Evolutionary conservation across 2,329 filamentous ascomycete species (phyloP).

Genomic region (Stemphylium lycopersici): DNA sequence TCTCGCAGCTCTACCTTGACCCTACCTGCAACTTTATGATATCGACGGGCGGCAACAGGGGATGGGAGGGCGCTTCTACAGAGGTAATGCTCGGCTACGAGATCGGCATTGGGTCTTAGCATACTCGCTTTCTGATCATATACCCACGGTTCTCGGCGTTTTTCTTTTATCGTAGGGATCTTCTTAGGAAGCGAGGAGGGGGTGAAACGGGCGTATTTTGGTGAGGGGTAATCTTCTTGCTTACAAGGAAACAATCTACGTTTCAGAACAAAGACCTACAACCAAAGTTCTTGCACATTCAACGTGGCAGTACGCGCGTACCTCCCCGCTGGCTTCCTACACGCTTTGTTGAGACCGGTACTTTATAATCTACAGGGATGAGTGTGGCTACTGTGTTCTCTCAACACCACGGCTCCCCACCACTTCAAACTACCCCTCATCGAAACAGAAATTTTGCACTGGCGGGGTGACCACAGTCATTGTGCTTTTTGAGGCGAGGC

Average conservation of each 20-base stretch:
- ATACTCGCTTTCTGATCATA: constrained; percentile 20
- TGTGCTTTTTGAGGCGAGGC: background rate
- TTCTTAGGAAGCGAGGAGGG: background rate
- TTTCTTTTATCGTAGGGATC: background rate
- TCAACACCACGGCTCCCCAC: constrained; percentile 3
- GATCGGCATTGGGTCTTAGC: constrained; percentile 62
- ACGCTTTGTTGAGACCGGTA: background rate
- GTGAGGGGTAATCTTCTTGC: background rate
- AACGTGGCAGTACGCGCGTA: background rate
- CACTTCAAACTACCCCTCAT: background rate
- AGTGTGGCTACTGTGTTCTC: background rate
- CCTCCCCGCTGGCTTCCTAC: background rate
- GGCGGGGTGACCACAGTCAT: background rate
- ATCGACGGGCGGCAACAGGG: constrained; percentile 86
- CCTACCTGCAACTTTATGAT: constrained; percentile 90
- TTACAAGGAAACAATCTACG: no score
- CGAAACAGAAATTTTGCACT: background rate
- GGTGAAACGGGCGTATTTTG: background rate
- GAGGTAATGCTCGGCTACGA: constrained; percentile 96
- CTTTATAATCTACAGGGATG: background rate
- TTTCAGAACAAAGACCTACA: no score
- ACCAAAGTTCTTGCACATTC: no score
- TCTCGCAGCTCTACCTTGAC: constrained; percentile 85
- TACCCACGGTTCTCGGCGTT: constrained; percentile 32
- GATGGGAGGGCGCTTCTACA: constrained; percentile 90